Base-by-base conservation (phyloP, 2,329 filamentous ascomycete species). In the Hypoxylon sp. region DNA sequence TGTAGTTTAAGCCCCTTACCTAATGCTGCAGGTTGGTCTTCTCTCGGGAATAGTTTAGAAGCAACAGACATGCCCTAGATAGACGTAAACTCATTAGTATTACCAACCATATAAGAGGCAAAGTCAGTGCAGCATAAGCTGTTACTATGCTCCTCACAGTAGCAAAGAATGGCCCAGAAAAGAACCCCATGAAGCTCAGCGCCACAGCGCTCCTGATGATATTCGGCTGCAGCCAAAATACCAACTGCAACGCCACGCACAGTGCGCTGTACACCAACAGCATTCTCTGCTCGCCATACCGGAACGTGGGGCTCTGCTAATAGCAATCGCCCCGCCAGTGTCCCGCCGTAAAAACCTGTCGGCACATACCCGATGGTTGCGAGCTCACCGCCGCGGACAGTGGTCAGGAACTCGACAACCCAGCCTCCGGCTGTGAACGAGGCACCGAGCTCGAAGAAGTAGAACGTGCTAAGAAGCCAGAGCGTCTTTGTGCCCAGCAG, bases 371-470 rank as follows among this genome's bases (percentile, higher is more conserved):
- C 89, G 5, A 70, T 65, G 3, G 38, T 79, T 0, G 84, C 80
- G 0, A 91, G 78, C 1, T 86, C 79, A 0, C 88, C 88, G 2
- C 85, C 79, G 0, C 89, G 85, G n/a, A 87, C 86, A 2, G 83
- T 82, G 5, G 90, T 85, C 2, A 91, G 81, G 60, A 88, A 91
- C 69, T 90, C 87, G 1, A 91, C 88, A 0, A 90, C 84, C 89
- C 88, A 91, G 1, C 89, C 88, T 65, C 80, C 76, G 0, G 87
- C 84, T 0, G 88, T 90, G 1, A 89, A 82, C 1, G 74, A 75
- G 0, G 83, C 84, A 0, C 89, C 89, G 0, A 91, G 79, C 56
- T 86, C 86, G 75, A 90, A 89, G 78, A 90, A 90, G 78, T 87
- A 91, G 75, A 89, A 90, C 1, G 89, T 59, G 52, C 87, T 87